Evolutionary conservation across 2,329 filamentous ascomycete genomes (phyloP), one percentile per base, ranked within the genome.

Genomic region (Ustulina deusta): DNA sequence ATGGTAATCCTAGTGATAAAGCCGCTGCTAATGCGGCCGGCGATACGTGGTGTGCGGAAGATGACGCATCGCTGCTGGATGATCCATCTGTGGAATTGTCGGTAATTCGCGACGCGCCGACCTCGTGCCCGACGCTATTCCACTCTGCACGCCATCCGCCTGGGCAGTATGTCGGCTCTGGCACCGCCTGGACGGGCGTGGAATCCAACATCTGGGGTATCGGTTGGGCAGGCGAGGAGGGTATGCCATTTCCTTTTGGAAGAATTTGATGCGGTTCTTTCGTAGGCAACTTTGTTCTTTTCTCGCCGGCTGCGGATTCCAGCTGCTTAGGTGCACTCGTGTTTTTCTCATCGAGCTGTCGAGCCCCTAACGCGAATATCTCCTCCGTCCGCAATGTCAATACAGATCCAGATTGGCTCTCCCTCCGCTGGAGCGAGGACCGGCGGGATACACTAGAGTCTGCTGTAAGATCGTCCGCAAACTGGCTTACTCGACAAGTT

Each of bases 61-160:
- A 58, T 15, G 71, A 60, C 5, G 56, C 27, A 9, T 25, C 15
- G 17, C 34, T 49, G 32, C 6, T 52, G n/a, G 61, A 65, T 54
- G 54, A 20, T 49, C 25, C 61, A 7, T 59, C 55, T 32, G 17
- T 36, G 9, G 68, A 38, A 6, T 20, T 44, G 1, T 60, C 40
- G 17, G 66, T 9, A 27, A 62, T 61, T 11, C 22, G 65, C 1
- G 63, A 7, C 7, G 57, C 51, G n/a, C 66, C 65, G 27, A 56
- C 48, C 49, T 74, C 67, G 10, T 75, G 64, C 7, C 71, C 61
- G 22, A 49, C 56, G 51, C 70, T 51, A 40, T 74, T 70, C 76
- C 76, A 76, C 58, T 77, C 75, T 9, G 57, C 61, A 10, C 69
- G 70, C 75, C 76, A 77, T 9, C 71, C 73, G 9, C 75, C 74